phyloP scores from a whole-genome alignment of 192 early-diverging fungal genomes.

The Coemansia umbellata region DNA sequence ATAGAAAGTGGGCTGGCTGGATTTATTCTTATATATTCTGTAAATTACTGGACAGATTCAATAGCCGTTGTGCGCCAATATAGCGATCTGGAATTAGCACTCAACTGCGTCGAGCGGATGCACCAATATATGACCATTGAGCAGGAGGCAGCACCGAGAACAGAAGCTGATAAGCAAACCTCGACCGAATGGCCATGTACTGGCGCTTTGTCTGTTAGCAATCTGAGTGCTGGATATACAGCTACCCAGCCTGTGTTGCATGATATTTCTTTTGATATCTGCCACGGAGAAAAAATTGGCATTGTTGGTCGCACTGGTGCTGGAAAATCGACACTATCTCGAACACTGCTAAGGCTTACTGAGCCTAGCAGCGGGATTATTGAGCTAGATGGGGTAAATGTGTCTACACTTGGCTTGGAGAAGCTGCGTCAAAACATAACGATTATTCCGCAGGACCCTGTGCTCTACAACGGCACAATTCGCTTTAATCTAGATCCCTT shows the following conservation, averaged over 20 bases:
- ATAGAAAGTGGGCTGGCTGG: constrained; percentile 85
- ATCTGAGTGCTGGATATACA: constrained; percentile 67
- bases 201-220: constrained; percentile 64
- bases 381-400: constrained; percentile 72
- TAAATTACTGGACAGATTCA: constrained; percentile 73
- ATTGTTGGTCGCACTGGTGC: constrained; percentile 85
- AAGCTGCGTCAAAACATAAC: constrained; percentile 68
- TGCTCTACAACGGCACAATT: constrained; percentile 68
- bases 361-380: constrained; percentile 62
- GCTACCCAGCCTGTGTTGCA: constrained; percentile 56
- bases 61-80: constrained; percentile 70
- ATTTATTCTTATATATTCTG: constrained; percentile 72
- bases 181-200: constrained; percentile 59
- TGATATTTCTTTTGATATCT: constrained; percentile 63
- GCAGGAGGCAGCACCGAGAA: constrained; percentile 61
- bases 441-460: constrained; percentile 86
- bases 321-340: constrained; percentile 66
- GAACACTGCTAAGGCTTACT: constrained; percentile 71
- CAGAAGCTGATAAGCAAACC: constrained; percentile 52
- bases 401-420: constrained; percentile 64
- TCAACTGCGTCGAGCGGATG: constrained; percentile 78
- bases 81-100: constrained; percentile 68
- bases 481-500: constrained; percentile 88
- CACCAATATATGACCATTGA: constrained; percentile 75
- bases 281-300: constrained; percentile 74